phyloP scores from a whole-genome alignment of 2,329 filamentous ascomycete genomes.

The Botrytis deweyae region DNA sequence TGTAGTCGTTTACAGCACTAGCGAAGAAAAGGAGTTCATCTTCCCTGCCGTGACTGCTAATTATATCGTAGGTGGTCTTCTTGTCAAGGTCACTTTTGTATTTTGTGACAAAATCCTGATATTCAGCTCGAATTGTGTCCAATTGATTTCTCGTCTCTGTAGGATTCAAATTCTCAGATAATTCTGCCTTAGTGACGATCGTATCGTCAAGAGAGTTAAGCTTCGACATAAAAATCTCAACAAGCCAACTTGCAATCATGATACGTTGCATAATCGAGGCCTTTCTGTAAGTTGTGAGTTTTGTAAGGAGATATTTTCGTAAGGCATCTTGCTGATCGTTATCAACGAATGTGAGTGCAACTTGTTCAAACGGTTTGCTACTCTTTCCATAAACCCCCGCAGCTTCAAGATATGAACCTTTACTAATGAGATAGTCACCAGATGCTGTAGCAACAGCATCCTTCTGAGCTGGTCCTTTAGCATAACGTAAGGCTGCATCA shows the following conservation, averaged over 20 bases:
- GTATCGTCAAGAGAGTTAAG: slow-evolving; percentile 92
- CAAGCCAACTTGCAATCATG: slow-evolving; percentile 93
- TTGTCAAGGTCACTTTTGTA: slow-evolving; percentile 86
- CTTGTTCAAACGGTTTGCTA: slow-evolving; percentile 95
- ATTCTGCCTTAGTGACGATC: slow-evolving; percentile 83
- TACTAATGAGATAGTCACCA: slow-evolving; percentile 81
- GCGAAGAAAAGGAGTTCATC: slow-evolving; percentile 91
- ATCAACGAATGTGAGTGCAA: slow-evolving; percentile 87
- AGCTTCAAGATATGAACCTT: slow-evolving; percentile 80
- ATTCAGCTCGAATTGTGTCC: slow-evolving; percentile 70
- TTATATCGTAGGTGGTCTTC: slow-evolving; percentile 92
- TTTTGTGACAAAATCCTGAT: slow-evolving; percentile 80
- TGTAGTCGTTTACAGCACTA: slow-evolving; percentile 83
- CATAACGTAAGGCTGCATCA: slow-evolving; percentile 82
- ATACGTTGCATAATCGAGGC: slow-evolving; percentile 85
- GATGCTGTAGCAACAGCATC: slow-evolving; percentile 90
- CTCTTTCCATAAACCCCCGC: slow-evolving; percentile 90
- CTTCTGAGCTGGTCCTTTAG: slow-evolving; percentile 75
- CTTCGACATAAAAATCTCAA: slow-evolving; percentile 97
- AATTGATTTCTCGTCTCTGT: slow-evolving; percentile 72
- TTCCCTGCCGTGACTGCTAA: slow-evolving; percentile 92
- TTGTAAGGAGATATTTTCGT: slow-evolving; percentile 83
- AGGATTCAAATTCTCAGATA: slow-evolving; percentile 69
- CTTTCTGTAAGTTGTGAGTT: slow-evolving; percentile 79
- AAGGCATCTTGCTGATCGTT: slow-evolving; percentile 86